Base-by-base conservation (phyloP, 2,329 filamentous ascomycete species). In the Curvularia hawaiiensis region DNA sequence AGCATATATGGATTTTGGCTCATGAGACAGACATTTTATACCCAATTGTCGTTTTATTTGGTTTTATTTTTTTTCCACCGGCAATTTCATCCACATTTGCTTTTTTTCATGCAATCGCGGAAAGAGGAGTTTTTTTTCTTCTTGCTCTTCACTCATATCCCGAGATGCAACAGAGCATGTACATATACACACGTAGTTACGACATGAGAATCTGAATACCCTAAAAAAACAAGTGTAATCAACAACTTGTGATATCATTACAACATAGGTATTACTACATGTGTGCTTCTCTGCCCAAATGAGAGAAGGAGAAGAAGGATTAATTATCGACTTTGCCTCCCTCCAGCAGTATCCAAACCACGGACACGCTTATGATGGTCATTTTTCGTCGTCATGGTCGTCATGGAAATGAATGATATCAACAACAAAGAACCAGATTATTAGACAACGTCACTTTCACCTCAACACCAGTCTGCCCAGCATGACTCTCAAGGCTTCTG, bases 401-500 rank as follows among this genome's bases (percentile, higher is more conserved):
- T n/a, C 35, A 38, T 38, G 7, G 2, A 38, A 6, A 38, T 38
- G 35, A 38, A 18, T 3, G 18, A 38, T 16, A 38, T 38, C 35
- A 8, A 38, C 35, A 8, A 38, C 16, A n/a, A 18, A 38, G 14
- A 38, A 35, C 33, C 35, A 18, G 35, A 18, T 18, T 38, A n/a
- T n/a, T 38, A 35, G 30, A 14, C 30, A 31, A 31, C 14, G 1
- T 35, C 33, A n/a, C 14, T 16, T 12, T 61, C 55, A 75, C 47
- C 60, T 62, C 41, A 75, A 50, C n/a, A 71, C 68, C 69, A 82
- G 62, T 58, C 70, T 73, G 57, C 75, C 78, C 52, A 82, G 53
- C 61, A 82, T 77, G n/a, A 41, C 65, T 52, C 73, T 65, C 53
- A 80, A 64, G 2, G 73, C 77, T 16, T 78, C 75, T 0, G 74